Conservation (phyloP, 306 rosid species). For the Sindora glabra region DNA sequence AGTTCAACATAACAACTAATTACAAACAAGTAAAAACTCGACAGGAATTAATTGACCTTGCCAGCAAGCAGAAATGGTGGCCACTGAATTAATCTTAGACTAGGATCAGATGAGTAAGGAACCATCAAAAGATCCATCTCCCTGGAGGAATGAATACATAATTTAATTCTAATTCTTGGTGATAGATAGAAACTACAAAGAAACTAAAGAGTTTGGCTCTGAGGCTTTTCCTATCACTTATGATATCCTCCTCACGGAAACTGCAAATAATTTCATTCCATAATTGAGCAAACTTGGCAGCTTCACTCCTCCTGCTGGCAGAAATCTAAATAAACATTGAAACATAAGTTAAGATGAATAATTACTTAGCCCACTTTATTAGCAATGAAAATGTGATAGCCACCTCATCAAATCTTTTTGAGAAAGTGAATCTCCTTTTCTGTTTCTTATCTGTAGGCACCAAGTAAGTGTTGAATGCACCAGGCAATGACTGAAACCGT, state of each 20-base stretch:
- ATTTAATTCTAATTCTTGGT: slow-evolving; percentile 18
- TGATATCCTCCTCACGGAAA: slow-evolving; percentile 94
- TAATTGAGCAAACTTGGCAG: slow-evolving; percentile 93
- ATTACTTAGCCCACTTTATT: slow-evolving; percentile 4
- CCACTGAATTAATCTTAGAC: slow-evolving; percentile 90
- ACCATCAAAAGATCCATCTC: slow-evolving; percentile 91
- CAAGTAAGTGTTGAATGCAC: slow-evolving; percentile 87
- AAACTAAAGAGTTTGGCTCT: slow-evolving; percentile 13
- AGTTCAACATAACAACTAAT: slow-evolving; percentile 21
- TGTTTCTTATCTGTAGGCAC: slow-evolving; percentile 81
- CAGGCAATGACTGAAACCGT: slow-evolving; percentile 89
- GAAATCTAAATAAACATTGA: slow-evolving; percentile 46
- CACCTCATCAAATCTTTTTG: slow-evolving; percentile 90
- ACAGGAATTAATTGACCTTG: slow-evolving; percentile 54
- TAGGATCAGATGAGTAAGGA: slow-evolving; percentile 91
- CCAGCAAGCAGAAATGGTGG: slow-evolving; percentile 97
- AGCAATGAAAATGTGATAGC: slow-evolving; percentile 13
- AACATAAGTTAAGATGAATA: slow-evolving; percentile 14
- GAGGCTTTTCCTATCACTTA: slow-evolving; percentile 75
- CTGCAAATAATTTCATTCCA: slow-evolving; percentile 97
- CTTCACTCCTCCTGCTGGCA: slow-evolving; percentile 87
- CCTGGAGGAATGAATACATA: slow-evolving; percentile 50
- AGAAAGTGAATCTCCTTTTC: slow-evolving; percentile 63
- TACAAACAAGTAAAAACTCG: slow-evolving; percentile 10
- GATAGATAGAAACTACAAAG: slow-evolving; percentile 10